These are phyloP conservation scores for Leccinum barrowsii DNA, from an alignment of 768 basidiomycete genomes.

Conservation along the genomic window DNA sequence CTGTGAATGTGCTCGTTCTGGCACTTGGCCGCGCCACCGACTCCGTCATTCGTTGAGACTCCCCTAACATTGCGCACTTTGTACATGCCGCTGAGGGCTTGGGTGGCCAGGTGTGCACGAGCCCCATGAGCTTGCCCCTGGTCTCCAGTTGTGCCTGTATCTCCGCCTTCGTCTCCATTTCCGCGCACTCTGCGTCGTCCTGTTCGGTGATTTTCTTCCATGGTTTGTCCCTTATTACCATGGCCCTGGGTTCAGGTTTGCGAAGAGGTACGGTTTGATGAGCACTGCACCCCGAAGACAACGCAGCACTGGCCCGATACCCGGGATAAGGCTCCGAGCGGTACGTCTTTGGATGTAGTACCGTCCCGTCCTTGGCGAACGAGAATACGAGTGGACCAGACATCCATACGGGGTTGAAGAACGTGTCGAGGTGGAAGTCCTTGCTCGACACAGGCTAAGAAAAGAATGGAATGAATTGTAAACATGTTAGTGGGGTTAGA, in stretches of 20 bases:
- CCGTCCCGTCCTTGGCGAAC: conserved; percentile 17
- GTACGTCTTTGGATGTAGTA: conserved; percentile 7
- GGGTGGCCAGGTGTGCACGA: conserved; percentile 27
- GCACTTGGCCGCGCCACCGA: background rate
- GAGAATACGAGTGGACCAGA: conserved; percentile 22
- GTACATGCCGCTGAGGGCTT: background rate
- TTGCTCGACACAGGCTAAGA: background rate
- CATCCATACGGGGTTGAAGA: conserved; percentile 41
- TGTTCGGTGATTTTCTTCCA: conserved; percentile 32
- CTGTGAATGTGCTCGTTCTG: background rate
- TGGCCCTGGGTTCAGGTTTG: background rate
- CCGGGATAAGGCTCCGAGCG: background rate
- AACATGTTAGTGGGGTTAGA: background rate
- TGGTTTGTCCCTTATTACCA: conserved; percentile 10
- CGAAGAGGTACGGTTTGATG: background rate
- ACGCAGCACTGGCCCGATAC: background rate
- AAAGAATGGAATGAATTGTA: background rate
- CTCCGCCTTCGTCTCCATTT: background rate
- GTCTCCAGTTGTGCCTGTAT: background rate
- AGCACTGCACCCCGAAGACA: background rate
- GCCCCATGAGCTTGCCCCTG: background rate
- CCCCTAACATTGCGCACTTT: conserved; percentile 2
- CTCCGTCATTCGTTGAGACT: background rate
- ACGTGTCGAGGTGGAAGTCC: conserved; percentile 51
- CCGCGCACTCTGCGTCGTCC: conserved; percentile 22